These are phyloP conservation scores for Dactylellina parvicollis DNA, from an alignment of 2,329 filamentous ascomycete species.

Conservation along the genomic window DNA sequence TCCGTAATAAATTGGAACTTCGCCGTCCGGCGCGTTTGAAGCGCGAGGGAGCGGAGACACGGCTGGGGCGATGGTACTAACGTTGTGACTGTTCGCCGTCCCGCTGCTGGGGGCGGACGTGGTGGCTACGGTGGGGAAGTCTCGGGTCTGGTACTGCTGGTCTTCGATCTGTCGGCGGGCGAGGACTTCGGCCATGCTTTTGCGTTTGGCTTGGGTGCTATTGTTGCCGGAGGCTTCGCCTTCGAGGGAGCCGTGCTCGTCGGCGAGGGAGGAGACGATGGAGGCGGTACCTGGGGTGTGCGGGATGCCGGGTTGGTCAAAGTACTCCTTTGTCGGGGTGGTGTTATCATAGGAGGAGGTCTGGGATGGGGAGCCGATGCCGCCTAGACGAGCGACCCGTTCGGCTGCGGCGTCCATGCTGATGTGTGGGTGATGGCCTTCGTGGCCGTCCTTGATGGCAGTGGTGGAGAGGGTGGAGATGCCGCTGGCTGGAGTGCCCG, in stretches of 20 bases:
- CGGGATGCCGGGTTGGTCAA: constrained; percentile 32
- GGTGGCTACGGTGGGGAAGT: constrained; percentile 26
- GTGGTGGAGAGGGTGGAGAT: constrained; percentile 57
- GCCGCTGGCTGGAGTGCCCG: constrained; percentile 57
- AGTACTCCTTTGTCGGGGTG: constrained; percentile 31
- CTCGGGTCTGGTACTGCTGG: constrained; percentile 15
- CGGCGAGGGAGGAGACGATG: constrained; percentile 50
- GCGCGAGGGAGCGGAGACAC: constrained; percentile 44
- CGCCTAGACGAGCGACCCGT: constrained; percentile 56
- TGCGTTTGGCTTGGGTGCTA: constrained; percentile 53
- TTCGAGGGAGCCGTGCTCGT: constrained; percentile 49
- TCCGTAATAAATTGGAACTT: constrained; percentile 33
- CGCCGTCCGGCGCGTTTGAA: constrained; percentile 44
- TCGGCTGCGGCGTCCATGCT: constrained; percentile 55
- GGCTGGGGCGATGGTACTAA: constrained; percentile 51
- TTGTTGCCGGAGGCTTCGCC: constrained; percentile 39
- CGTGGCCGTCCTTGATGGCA: constrained; percentile 59
- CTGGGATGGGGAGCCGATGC: constrained; percentile 29
- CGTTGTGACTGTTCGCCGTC: constrained; percentile 21
- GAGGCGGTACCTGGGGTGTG: constrained; percentile 45
- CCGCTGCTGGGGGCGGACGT: constrained; percentile 2
- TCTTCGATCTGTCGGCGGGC: constrained; percentile 43
- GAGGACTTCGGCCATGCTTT: constrained; percentile 46
- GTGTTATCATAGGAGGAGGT: constrained; percentile 32
- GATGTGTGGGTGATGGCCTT: constrained; percentile 55